Evolutionary conservation across 2,329 filamentous ascomycete genomes (phyloP).

Genomic region (Periconia sp.): DNA sequence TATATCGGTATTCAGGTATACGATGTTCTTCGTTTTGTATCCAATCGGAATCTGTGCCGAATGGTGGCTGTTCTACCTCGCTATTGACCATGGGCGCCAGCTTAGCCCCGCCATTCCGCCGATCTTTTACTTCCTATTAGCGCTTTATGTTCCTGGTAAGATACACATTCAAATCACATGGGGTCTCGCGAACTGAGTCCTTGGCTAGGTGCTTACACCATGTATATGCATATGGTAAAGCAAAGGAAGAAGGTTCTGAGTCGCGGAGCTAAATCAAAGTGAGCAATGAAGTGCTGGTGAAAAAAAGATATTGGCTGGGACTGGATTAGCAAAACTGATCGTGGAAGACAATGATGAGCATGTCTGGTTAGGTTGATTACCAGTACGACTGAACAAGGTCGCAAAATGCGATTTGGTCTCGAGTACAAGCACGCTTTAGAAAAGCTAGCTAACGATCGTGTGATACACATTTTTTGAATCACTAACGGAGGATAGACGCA

Average conservation of each 20-base stretch:
- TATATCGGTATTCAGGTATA: constrained; percentile 8
- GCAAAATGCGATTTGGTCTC: too few species aligned
- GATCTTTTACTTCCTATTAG: constrained; percentile 23
- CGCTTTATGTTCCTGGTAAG: constrained; percentile 27
- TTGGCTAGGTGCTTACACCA: constrained; percentile 20
- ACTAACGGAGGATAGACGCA: too few species aligned
- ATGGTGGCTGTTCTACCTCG: constrained; percentile 27
- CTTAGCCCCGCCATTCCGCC: constrained; percentile 14
- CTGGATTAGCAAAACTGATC: too few species aligned
- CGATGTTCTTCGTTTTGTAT: constrained; percentile 29
- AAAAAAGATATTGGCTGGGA: too few species aligned
- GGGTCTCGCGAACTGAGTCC: constrained; percentile 1
- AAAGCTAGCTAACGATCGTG: too few species aligned
- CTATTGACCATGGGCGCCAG: constrained; percentile 12
- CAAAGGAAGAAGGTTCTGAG: constrained; percentile 24
- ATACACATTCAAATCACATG: neutral
- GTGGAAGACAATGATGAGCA: too few species aligned
- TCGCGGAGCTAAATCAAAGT: neutral
- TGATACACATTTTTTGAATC: too few species aligned
- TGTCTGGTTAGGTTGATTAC: too few species aligned
- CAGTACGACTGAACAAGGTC: too few species aligned
- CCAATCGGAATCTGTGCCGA: constrained; percentile 28
- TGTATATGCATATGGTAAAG: constrained; percentile 33
- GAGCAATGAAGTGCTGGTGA: neutral
- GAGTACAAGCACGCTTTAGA: too few species aligned